A percentile compares a stretch with the other conserved stretches of the same genome.
Conservation (phyloP, 108 stramenopile genomes). For the Tribonema minus region DNA sequence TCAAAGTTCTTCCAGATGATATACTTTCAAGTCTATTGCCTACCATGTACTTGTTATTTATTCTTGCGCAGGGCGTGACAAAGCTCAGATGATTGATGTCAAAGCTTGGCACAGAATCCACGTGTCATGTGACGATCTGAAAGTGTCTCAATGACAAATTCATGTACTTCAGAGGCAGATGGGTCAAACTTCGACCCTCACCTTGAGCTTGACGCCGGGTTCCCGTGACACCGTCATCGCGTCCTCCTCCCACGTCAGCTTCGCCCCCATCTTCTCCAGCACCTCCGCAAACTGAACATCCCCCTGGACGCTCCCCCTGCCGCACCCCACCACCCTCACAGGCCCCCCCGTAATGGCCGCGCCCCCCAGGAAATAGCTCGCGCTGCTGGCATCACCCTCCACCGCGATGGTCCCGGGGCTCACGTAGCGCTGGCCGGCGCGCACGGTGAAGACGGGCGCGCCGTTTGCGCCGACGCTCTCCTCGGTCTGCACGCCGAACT, state of each 20-base stretch:
- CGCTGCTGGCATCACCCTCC: conserved; percentile 93
- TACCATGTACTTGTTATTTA: too few species aligned
- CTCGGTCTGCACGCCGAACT: conserved; percentile 64
- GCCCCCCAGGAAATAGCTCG: conserved; percentile 92
- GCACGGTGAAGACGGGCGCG: conserved; percentile 45
- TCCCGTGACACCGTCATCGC: conserved; percentile 84
- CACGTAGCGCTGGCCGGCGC: conserved; percentile 64
- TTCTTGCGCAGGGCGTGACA: too few species aligned
- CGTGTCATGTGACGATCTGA: too few species aligned
- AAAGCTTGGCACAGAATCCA: too few species aligned
- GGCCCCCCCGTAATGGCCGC: conserved; percentile 91
- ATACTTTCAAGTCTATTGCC: too few species aligned
- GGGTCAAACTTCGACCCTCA: too few species aligned
- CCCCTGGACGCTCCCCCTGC: conserved; percentile 60
- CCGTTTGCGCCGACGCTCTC: conserved; percentile 20
- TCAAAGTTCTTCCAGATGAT: too few species aligned
- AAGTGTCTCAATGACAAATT: too few species aligned
- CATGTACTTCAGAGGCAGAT: too few species aligned
- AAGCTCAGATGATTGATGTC: too few species aligned
- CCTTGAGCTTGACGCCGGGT: conserved; percentile 67
- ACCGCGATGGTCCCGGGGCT: conserved; percentile 72
- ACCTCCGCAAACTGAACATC: conserved; percentile 93
- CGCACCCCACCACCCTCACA: conserved; percentile 69
- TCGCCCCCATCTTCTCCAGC: conserved; percentile 91
- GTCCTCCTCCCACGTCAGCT: conserved; percentile 77